Evolutionary conservation across 257 asterid species (phyloP).

Genomic region (Nicotiana sylvestris): DNA sequence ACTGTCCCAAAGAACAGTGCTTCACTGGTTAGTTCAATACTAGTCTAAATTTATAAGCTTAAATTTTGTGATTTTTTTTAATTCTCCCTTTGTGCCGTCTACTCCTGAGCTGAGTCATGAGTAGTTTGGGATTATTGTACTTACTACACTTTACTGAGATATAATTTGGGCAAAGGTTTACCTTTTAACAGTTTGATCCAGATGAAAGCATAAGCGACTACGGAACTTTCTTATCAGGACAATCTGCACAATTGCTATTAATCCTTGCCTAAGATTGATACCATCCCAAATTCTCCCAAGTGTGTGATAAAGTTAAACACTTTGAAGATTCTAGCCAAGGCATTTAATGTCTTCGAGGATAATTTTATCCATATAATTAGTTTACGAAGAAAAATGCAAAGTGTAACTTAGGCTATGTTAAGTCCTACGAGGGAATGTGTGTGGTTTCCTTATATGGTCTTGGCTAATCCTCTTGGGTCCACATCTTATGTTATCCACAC

Average conservation of each 20-base stretch:
- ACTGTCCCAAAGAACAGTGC: constrained; percentile 32
- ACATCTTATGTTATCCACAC: too few relatives aligned
- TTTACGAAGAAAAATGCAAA: background rate
- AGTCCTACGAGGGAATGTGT: too few relatives aligned
- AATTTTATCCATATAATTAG: background rate
- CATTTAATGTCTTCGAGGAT: background rate
- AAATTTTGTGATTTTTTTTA: background rate
- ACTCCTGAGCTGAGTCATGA: background rate
- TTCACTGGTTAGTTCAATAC: constrained; percentile 39
- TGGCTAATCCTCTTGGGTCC: too few relatives aligned
- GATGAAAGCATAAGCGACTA: too few relatives aligned
- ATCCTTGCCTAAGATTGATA: background rate
- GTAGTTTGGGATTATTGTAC: background rate
- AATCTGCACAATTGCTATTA: background rate
- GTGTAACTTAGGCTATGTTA: background rate
- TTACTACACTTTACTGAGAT: background rate
- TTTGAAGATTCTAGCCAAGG: background rate
- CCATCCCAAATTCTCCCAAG: background rate
- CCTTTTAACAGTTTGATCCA: too few relatives aligned
- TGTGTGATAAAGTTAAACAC: background rate
- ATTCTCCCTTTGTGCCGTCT: background rate
- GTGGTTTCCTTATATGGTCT: too few relatives aligned
- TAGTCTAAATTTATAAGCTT: background rate
- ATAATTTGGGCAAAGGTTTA: background rate
- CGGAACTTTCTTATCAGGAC: background rate